Evolutionary conservation across 1,139 yeast genomes (phyloP), one percentile per base, ranked within the genome.

Genomic region (Candida frijolesensis): DNA sequence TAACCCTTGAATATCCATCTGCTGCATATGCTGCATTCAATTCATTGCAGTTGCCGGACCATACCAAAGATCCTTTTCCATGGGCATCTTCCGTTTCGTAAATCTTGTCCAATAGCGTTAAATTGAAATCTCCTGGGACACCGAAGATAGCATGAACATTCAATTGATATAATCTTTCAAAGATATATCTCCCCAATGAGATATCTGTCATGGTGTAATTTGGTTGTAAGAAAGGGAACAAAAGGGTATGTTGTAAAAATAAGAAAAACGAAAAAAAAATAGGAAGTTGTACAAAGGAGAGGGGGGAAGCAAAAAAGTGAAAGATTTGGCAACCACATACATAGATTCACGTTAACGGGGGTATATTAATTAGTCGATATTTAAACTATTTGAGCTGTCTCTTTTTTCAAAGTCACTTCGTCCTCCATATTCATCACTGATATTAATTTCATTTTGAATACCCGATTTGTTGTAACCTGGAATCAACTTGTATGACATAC

Each of bases 41-140:
- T 56, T 73, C 77, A 54, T 73, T 73, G 59, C 76, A 74, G 55
- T 71, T 71, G 38, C 78, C 78, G 2, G 74, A 74, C 78, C 78
- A 73, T 58, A 65, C 60, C 63, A 72, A 61, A 4, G 57, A 54
- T 1, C 48, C 48, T 32, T 42, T 15, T 4, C 57, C 57, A 38
- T 54, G 55, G 14, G 30, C 48, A 9, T 67, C 68, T 16, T 64
- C 71, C 27, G 72, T 74, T 50, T 72, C 76, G 53, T 72, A 71
- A 42, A 73, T 61, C 55, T 69, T 70, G 55, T 73, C 77, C 51
- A 72, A 65, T 39, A 73, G 62, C 3, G 70, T 57, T 47, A 70
- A 64, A 60, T 72, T 72, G 64, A 70, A 73, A 57, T 73, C 78
- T 10, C 78, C 77, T 5, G 78, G 77, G 40, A 73, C 67, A 6